A percentile compares a stretch with the other conserved stretches of the same genome.
phyloP scores from a whole-genome alignment of 768 basidiomycete species.

The Amanita thiersii region DNA sequence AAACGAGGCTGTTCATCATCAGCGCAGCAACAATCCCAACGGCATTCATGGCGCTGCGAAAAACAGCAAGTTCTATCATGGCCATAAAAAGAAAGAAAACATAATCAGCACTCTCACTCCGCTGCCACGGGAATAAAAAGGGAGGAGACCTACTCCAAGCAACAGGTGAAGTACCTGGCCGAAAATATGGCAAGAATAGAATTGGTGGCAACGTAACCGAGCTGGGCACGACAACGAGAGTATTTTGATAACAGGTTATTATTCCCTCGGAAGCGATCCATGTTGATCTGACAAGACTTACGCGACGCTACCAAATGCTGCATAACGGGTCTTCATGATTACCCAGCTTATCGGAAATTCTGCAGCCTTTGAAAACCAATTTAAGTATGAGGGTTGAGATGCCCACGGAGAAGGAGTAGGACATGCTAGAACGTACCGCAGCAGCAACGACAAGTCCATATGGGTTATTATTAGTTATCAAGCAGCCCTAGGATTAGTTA shows the following conservation, averaged over 20 bases:
- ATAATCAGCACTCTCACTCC: no score
- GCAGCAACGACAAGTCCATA: conserved; percentile 31
- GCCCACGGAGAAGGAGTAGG: not conserved
- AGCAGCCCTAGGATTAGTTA: conserved; percentile 21
- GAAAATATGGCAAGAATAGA: conserved; percentile 22
- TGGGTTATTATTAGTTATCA: conserved; percentile 31
- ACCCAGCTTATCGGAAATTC: conserved; percentile 40
- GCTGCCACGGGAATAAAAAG: not conserved
- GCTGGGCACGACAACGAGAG: conserved; percentile 16
- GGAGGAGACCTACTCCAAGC: conserved; percentile 10
- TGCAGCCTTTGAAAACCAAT: conserved; percentile 24
- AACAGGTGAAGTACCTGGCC: conserved; percentile 16
- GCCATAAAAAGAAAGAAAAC: not conserved
- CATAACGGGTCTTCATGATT: conserved; percentile 27
- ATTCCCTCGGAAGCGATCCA: no score
- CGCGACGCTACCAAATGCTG: conserved; percentile 36
- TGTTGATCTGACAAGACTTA: conserved; percentile 15
- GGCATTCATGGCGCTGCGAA: conserved; percentile 32
- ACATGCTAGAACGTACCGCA: conserved; percentile 26
- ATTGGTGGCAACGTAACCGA: conserved; percentile 37
- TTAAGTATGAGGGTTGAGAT: not conserved
- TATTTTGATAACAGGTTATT: no score
- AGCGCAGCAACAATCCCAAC: conserved; percentile 38
- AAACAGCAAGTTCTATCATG: conserved; percentile 26
- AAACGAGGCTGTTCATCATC: conserved; percentile 33